Evolutionary conservation across 1,284 basidiomycete genomes (phyloP), one percentile per base, ranked within the genome.

Genomic region (Ustilago lituana): DNA sequence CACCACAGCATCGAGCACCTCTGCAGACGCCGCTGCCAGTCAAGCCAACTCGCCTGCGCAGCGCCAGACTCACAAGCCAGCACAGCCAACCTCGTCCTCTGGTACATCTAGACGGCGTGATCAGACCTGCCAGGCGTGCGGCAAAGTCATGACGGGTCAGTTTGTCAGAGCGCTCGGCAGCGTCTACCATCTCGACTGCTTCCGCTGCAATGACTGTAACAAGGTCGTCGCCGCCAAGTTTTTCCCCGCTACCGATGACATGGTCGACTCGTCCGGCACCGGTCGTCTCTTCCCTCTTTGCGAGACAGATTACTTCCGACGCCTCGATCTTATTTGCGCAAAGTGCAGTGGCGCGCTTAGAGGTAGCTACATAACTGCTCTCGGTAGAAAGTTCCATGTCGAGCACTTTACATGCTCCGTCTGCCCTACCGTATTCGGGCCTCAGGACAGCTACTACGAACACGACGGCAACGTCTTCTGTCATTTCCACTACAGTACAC

Each of bases 401-500:
- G 96, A 99, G 84, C 96, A 98, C 83, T 99, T 99, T 81, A 97
- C 95, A 39, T 99, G 95, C 85, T 97, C 94, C 5, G 89, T 96
- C 61, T 98, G 96, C 84, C 87, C 94, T 31, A 94, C 91, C 20
- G 88, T 97, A 23, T 98, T 99, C 82, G 96, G 96, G 8, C 93
- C 95, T 5, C 92, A 95, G 81, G 96, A 98, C 84, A 96, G 93
- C 59, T 99, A 98, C 85, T 99, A 99, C 82, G 95, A 99, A 84
- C 96, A 98, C 81, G 91, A 93, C 68, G 91, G 91, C 17, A 89
- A 93, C 80, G 96, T 98, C 39, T 98, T 77, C 59, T 79, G 78
- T 37, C 78, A 82, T 57, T 83, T 92, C 84, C 95, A 98, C 85
- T 98, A 98, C 84, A 97, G 94, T 33, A 98, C 94, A 11, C 90